Percentiles rank a stretch among this genome's conserved stretches.
Evolutionary conservation across 2,329 filamentous ascomycete species (phyloP).

Genomic region (Fusarium marasasianum): DNA sequence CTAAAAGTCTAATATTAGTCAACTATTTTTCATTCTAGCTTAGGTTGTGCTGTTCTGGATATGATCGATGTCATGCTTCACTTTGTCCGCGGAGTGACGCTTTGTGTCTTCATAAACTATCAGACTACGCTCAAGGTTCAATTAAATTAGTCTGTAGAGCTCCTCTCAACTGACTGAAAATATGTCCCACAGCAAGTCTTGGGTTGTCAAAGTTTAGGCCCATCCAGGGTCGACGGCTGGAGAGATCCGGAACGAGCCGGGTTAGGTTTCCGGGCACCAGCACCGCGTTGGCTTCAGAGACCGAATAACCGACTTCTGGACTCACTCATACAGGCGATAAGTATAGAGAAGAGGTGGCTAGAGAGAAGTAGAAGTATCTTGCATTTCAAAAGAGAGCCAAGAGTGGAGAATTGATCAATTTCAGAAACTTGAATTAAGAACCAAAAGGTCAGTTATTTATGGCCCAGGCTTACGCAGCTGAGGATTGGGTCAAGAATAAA

Average conservation of each 20-base stretch:
- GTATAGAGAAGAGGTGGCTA: neutral
- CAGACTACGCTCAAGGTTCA: too few relatives aligned
- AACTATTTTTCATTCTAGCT: neutral
- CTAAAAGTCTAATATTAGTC: neutral
- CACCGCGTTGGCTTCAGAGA: neutral
- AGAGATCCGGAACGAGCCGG: neutral
- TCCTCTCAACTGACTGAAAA: rapidly evolving
- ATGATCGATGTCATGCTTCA: neutral
- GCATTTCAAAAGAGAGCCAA: neutral
- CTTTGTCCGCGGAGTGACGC: neutral
- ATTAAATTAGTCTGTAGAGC: rapidly evolving
- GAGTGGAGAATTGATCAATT: neutral
- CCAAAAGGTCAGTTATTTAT: neutral
- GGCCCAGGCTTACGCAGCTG: neutral
- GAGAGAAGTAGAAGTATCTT: neutral
- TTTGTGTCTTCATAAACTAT: neutral
- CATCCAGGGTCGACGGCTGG: neutral
- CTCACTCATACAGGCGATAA: neutral
- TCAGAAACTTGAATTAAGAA: neutral
- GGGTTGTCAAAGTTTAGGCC: neutral
- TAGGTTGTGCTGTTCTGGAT: neutral
- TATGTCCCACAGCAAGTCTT: neutral
- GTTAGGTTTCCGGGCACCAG: neutral
- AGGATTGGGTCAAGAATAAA: neutral
- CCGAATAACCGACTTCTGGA: neutral